A percentile compares a stretch with the other conserved stretches of the same genome.
Conservation (phyloP, 2,329 filamentous ascomycete genomes). For the Pseudogymnoascus sp. region DNA sequence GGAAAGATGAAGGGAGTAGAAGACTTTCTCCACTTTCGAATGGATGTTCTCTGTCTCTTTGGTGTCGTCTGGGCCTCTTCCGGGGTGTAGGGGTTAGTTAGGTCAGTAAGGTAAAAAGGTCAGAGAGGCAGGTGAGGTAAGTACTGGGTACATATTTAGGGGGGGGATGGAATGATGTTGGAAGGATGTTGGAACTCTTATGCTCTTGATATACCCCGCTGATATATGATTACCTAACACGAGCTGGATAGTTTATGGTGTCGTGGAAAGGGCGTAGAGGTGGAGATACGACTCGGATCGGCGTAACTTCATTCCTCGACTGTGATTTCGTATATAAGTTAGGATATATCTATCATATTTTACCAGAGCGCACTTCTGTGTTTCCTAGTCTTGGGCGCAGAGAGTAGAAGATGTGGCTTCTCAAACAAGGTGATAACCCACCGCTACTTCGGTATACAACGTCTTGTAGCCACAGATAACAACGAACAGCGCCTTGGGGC, state of each 20-base stretch:
- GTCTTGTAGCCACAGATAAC: too few relatives aligned
- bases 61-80: background rate
- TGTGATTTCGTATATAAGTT: too few relatives aligned
- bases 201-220: background rate
- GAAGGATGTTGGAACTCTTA: too few relatives aligned
- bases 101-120: background rate
- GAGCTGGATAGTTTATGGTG: background rate
- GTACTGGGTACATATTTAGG: background rate
- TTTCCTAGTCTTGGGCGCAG: too few relatives aligned
- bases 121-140: background rate
- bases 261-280: background rate
- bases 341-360: too few relatives aligned
- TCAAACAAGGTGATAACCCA: too few relatives aligned
- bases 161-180: too few relatives aligned
- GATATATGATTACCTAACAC: background rate
- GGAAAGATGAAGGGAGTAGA: slow-evolving; percentile 7
- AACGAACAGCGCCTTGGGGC: too few relatives aligned
- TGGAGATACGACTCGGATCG: background rate
- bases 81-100: slow-evolving; percentile 5
- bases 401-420: background rate
- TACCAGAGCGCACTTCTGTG: too few relatives aligned
- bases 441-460: too few relatives aligned
- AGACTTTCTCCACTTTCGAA: slow-evolving; percentile 6
- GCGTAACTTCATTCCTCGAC: background rate
- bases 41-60: background rate